Base-by-base conservation (phyloP, 768 basidiomycete species). In the Mycena epipterygia region DNA sequence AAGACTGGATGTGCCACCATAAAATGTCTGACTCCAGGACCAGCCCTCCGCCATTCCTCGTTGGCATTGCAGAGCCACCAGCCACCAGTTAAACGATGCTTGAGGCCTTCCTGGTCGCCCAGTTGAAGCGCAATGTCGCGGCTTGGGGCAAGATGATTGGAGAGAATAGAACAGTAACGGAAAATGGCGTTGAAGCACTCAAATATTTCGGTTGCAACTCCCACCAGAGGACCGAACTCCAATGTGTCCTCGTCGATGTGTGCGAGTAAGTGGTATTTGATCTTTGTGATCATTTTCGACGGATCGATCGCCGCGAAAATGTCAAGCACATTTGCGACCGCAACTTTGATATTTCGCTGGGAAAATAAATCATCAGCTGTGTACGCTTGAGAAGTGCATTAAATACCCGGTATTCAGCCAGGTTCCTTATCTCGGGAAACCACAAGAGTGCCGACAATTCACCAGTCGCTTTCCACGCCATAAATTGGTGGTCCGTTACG, bases 141-240 rank as follows among this genome's bases (percentile, higher is more conserved):
- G n/a, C n/a, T n/a, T n/a, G n/a, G n/a, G n/a, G n/a, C n/a, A 12
- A 64, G 77, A 44, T 78, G 80, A 61, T 81, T 81, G 5, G 73
- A 76, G 25, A 74, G 67, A 27, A 80, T 65, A n/a, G 70, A 76
- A 49, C 74, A 74, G 2, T 65, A 23, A 0, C 77, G 75, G 48
- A 81, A 80, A 19, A 81, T 62, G 16, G 75, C 76, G 66, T 81
- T 81, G 56, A 64, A 81, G 60, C 67, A 73, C 55, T 81, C 80
- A 56, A 74, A 81, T 0, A 23, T 59, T 51, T 75, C 74, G 4
- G 74, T 73, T n/a, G 68, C 71, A 29, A 53, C 37, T 2, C 66
- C 51, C 17, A 76, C 48, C 17, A 69, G 44, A 23, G 74, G 75
- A 2, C 75, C 73, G 49, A 75, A 73, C 5, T 32, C 29, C 3